Conservation (phyloP, 306 rosid species). For the Cotoneaster glaucophyllus region DNA sequence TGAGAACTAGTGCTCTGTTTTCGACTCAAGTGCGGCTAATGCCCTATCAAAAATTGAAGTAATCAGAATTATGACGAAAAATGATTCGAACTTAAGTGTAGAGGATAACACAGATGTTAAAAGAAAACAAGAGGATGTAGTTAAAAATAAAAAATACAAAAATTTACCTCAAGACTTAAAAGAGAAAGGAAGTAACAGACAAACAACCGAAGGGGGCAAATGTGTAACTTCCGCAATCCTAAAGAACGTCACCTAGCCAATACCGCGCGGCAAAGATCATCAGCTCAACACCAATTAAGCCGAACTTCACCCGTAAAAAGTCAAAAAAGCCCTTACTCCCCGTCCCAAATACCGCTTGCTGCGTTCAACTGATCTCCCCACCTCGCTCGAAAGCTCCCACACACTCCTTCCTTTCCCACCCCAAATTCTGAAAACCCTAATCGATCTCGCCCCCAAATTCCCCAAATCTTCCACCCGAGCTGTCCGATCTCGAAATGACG, state of each 20-base stretch:
- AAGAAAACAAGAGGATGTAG: no score
- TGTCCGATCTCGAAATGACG: conserved; percentile 25
- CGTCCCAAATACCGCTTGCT: not conserved
- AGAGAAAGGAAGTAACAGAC: no score
- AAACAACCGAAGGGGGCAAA: not conserved
- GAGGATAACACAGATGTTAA: no score
- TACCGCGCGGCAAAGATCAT: not conserved
- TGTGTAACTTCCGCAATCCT: not conserved
- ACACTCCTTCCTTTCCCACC: not conserved
- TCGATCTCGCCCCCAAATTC: not conserved
- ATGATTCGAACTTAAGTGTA: no score
- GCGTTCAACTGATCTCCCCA: not conserved
- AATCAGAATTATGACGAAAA: no score
- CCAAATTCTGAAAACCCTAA: conserved; percentile 9
- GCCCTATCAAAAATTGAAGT: no score
- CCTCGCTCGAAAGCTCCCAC: not conserved
- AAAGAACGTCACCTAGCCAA: conserved; percentile 1
- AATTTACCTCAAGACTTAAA: no score
- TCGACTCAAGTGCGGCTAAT: no score
- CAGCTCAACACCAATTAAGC: not conserved
- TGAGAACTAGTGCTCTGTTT: no score
- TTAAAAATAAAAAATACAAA: no score
- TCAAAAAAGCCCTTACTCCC: not conserved
- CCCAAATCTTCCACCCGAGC: not conserved
- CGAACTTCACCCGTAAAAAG: not conserved